Evolutionary conservation across 2,329 filamentous ascomycete species (phyloP).

Genomic region (Alternaria metachromatica): DNA sequence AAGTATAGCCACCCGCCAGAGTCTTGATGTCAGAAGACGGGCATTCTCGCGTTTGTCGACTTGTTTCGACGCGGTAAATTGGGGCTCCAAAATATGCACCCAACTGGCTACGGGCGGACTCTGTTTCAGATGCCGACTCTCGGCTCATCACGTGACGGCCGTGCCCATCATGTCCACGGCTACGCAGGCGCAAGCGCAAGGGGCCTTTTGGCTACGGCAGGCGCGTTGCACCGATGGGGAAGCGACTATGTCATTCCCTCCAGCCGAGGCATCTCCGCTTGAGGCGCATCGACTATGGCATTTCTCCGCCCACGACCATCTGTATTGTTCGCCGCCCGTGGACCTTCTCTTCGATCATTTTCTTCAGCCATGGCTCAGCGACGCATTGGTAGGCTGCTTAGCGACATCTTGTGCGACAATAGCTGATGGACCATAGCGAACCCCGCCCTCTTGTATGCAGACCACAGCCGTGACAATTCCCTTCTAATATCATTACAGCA

Average conservation of each 20-base stretch:
- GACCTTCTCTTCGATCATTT: constrained; percentile 5
- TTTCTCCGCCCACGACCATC: constrained; percentile 16
- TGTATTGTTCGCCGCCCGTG: background rate
- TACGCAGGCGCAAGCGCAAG: background rate
- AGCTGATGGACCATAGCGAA: constrained; percentile 43
- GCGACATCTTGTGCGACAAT: constrained; percentile 12
- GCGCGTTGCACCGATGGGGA: constrained; percentile 10
- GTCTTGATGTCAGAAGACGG: background rate
- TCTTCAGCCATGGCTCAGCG: constrained; percentile 38
- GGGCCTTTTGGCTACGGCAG: constrained; percentile 10
- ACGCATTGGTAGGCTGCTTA: constrained; percentile 38
- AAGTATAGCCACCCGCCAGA: constrained; percentile 1
- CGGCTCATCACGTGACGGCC: constrained; percentile 1
- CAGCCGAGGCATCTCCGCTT: constrained; percentile 21
- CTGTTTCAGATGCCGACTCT: constrained; percentile 14
- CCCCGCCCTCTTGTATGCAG: constrained; percentile 50
- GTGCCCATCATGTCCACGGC: background rate
- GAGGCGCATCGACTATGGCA: constrained; percentile 10
- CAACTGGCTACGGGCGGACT: constrained; percentile 20
- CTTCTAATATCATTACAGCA: constrained; percentile 58
- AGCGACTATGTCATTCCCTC: constrained; percentile 15
- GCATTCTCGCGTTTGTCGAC: background rate
- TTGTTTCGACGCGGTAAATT: constrained; percentile 2
- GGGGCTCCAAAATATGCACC: constrained; percentile 18
- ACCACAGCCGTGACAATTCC: background rate